Evolutionary conservation across 2,329 filamentous ascomycete species (phyloP).

Genomic region (Epichloe coenophiala): DNA sequence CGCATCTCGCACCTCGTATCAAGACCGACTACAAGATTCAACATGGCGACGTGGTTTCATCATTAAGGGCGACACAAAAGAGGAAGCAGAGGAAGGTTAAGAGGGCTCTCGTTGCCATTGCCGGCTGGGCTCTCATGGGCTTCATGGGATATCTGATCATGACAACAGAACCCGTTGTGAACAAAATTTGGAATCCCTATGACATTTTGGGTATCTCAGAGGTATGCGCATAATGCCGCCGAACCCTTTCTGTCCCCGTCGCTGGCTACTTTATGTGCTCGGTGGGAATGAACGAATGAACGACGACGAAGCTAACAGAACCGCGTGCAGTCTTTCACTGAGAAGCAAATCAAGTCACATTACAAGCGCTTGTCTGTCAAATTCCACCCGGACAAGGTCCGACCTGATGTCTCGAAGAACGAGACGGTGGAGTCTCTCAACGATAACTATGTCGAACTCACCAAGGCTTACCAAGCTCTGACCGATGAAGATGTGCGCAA

Average conservation of each 20-base stretch:
- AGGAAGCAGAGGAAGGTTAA: slow-evolving; percentile 82
- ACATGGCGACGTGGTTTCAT: slow-evolving; percentile 71
- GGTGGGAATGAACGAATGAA: neutral
- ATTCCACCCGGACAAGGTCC: slow-evolving; percentile 86
- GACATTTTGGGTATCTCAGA: slow-evolving; percentile 80
- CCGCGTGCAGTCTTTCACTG: slow-evolving; percentile 52
- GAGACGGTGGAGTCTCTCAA: slow-evolving; percentile 77
- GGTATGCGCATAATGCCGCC: slow-evolving; percentile 25
- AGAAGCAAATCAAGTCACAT: slow-evolving; percentile 83
- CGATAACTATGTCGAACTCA: slow-evolving; percentile 82
- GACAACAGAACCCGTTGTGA: slow-evolving; percentile 55
- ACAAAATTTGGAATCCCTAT: slow-evolving; percentile 93
- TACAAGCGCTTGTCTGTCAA: slow-evolving; percentile 79
- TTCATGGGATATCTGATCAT: slow-evolving; percentile 88
- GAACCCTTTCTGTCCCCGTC: neutral
- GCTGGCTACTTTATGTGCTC: neutral
- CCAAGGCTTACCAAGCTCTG: slow-evolving; percentile 94
- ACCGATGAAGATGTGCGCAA: slow-evolving; percentile 96
- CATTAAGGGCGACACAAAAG: slow-evolving; percentile 73
- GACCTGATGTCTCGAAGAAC: slow-evolving; percentile 73
- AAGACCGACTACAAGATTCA: slow-evolving; percentile 67
- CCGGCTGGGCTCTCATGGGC: slow-evolving; percentile 72
- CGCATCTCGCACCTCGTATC: slow-evolving; percentile 72
- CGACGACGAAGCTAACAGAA: slow-evolving; percentile 15
- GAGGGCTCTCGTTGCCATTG: slow-evolving; percentile 59